A percentile compares a stretch with the other conserved stretches of the same genome.
Conservation (phyloP, 331 rosid species). For the Rosa hybrid region DNA sequence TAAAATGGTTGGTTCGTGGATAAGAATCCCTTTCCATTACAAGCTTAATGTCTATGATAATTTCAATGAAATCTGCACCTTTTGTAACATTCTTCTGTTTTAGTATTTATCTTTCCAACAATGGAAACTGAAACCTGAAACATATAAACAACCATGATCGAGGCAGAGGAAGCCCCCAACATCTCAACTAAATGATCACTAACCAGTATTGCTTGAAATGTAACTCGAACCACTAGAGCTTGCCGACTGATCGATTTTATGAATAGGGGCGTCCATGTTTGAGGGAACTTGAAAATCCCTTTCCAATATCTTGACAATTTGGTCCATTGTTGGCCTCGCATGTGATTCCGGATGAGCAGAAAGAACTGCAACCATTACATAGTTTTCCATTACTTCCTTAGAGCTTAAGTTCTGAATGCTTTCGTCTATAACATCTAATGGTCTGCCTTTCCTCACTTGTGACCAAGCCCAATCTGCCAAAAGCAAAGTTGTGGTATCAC, state of each 20-base stretch:
- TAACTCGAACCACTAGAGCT: slow-evolving; percentile 4
- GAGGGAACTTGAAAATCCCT: slow-evolving; percentile 16
- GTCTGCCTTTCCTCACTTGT: slow-evolving; percentile 30
- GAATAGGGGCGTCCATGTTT: slow-evolving; percentile 3
- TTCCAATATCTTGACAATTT: slow-evolving; percentile 30
- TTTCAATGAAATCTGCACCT: neutral
- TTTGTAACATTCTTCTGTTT: neutral
- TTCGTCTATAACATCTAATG: slow-evolving; percentile 20
- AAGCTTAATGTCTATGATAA: neutral
- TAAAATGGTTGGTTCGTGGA: neutral
- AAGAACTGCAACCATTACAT: slow-evolving; percentile 18
- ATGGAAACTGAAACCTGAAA: neutral
- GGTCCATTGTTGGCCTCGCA: slow-evolving; percentile 41
- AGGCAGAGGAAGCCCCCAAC: neutral
- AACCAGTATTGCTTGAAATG: slow-evolving; percentile 1
- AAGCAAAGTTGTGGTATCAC: slow-evolving; percentile 6
- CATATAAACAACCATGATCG: neutral
- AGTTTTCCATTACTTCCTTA: slow-evolving; percentile 24
- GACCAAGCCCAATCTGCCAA: slow-evolving; percentile 39
- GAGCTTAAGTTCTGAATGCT: slow-evolving; percentile 21
- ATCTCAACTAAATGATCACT: neutral
- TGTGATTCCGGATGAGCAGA: slow-evolving; percentile 30
- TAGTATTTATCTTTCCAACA: neutral
- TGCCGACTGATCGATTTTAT: neutral
- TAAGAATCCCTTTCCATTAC: neutral